These are phyloP conservation scores for Myxozyma melibiosi DNA, from an alignment of 805 yeast species.

Conservation along the genomic window DNA sequence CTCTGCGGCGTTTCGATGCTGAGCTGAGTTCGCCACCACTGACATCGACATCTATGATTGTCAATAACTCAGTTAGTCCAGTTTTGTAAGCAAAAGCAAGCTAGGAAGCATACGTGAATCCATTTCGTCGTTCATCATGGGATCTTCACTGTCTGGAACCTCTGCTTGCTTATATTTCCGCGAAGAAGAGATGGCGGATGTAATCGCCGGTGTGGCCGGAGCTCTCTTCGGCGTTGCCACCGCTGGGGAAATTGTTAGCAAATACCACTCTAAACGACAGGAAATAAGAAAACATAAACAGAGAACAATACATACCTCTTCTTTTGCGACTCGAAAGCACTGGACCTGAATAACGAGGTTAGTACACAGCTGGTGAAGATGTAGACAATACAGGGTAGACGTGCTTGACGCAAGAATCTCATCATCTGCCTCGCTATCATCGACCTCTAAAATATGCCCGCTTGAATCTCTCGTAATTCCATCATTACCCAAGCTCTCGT, in stretches of 20 bases:
- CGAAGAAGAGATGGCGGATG: neutral
- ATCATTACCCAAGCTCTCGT: neutral
- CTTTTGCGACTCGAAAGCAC: neutral
- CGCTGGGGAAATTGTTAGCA: neutral
- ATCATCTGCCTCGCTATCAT: constrained; percentile 13
- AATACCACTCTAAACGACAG: neutral
- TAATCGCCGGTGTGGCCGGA: neutral
- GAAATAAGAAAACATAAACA: neutral
- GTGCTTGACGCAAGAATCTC: constrained; percentile 7
- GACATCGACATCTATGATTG: neutral
- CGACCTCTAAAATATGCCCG: constrained; percentile 13
- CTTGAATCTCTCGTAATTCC: neutral
- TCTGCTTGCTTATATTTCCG: neutral
- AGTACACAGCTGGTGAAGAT: neutral
- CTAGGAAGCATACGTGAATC: neutral
- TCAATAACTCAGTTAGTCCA: no score
- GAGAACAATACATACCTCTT: neutral
- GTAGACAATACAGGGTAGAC: no score
- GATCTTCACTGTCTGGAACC: constrained; percentile 7
- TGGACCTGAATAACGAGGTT: constrained; percentile 2
- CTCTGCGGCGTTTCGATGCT: neutral
- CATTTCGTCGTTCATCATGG: neutral
- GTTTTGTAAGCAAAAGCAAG: no score
- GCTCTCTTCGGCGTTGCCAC: neutral
- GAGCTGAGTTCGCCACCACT: neutral